Conservation (phyloP, 2,329 filamentous ascomycete species). For the Fusarium mundagurra region DNA sequence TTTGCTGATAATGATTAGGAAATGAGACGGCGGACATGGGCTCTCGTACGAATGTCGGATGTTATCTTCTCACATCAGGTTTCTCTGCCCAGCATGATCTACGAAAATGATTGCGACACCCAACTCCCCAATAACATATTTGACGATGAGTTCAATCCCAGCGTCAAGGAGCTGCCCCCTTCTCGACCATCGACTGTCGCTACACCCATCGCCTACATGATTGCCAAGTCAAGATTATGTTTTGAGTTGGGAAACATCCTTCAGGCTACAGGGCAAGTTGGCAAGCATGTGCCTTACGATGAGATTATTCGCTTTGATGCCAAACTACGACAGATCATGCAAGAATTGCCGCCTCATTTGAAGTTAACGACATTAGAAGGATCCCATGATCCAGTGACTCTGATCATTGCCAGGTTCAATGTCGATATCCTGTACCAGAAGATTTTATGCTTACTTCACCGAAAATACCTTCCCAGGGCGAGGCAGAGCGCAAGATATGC, state of each 20-base stretch:
- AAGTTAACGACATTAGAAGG: conserved; percentile 79
- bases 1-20: conserved; percentile 58
- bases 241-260: conserved; percentile 77
- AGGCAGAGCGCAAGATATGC: conserved; percentile 82
- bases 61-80: conserved; percentile 81
- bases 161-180: conserved; percentile 73
- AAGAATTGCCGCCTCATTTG: conserved; percentile 82
- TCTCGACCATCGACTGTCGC: conserved; percentile 74
- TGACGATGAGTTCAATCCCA: conserved; percentile 80
- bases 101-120: conserved; percentile 79
- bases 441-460: conserved; percentile 87
- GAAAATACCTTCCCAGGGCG: conserved; percentile 84
- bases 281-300: conserved; percentile 68
- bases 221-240: conserved; percentile 75
- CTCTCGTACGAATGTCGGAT: conserved; percentile 77
- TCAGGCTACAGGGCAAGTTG: conserved; percentile 68
- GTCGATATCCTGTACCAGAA: conserved; percentile 89
- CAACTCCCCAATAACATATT: conserved; percentile 80
- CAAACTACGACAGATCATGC: conserved; percentile 68
- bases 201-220: conserved; percentile 82
- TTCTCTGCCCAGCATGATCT: conserved; percentile 74
- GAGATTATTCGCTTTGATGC: conserved; percentile 71
- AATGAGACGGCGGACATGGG: conserved; percentile 76
- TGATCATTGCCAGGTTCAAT: conserved; percentile 86
- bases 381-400: conserved; percentile 80